Evolutionary conservation across 495 filamentous ascomycete species (phyloP).

Genomic region (Tuber microsphaerosporum): DNA sequence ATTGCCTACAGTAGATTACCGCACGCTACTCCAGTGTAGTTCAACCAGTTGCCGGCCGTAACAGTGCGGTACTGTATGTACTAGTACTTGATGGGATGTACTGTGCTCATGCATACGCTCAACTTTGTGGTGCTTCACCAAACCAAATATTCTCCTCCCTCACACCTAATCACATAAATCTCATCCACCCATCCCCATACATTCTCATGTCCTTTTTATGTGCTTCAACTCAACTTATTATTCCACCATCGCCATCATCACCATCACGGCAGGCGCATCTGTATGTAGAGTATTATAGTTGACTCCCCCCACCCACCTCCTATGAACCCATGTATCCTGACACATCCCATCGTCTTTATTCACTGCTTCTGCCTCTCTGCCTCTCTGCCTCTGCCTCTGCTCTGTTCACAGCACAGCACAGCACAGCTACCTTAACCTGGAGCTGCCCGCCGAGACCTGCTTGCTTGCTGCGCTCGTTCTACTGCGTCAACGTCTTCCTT

Average conservation of each 20-base stretch:
- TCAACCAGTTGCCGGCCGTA: neutral
- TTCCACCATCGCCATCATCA: neutral
- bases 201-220: neutral
- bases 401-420: too few species aligned
- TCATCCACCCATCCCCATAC: neutral
- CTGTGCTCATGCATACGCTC: neutral
- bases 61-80: neutral
- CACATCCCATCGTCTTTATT: neutral
- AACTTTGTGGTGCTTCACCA: neutral
- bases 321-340: neutral
- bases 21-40: neutral
- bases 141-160: neutral
- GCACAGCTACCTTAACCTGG: neutral
- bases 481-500: neutral
- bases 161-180: neutral
- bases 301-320: neutral
- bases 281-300: constrained; percentile 2
- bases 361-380: neutral
- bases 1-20: constrained; percentile 4
- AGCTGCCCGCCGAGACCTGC: neutral
- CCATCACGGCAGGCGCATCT: neutral
- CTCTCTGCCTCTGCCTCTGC: neutral
- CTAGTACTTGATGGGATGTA: too few species aligned
- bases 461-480: neutral
- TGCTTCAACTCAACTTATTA: neutral